Percentiles rank a stretch among this genome's conserved stretches.
Evolutionary conservation across 2,329 filamentous ascomycete species (phyloP).

Genomic region (Colletotrichum lentis): DNA sequence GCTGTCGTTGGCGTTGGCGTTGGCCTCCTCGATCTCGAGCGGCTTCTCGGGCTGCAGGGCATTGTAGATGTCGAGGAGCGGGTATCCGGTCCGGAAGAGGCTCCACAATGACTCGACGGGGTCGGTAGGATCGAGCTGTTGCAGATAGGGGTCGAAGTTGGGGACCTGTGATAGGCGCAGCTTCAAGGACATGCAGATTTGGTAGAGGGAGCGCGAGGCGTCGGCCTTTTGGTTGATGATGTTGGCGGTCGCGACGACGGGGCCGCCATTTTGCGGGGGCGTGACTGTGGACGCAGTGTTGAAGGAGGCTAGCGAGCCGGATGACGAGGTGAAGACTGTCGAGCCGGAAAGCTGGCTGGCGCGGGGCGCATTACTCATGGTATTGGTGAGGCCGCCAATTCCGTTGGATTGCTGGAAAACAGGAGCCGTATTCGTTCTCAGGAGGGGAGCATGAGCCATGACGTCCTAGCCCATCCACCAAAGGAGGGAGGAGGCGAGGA

Average conservation of each 20-base stretch:
- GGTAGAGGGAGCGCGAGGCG: conserved; percentile 89
- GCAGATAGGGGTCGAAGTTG: conserved; percentile 78
- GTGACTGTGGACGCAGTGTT: conserved; percentile 54
- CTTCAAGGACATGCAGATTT: conserved; percentile 89
- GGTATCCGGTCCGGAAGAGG: conserved; percentile 82
- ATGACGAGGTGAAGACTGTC: conserved; percentile 63
- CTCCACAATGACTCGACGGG: conserved; percentile 93
- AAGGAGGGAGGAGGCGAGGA: conserved; percentile 12
- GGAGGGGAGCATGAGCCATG: conserved; percentile 68
- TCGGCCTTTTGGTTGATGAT: conserved; percentile 98
- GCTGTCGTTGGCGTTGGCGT: conserved; percentile 64
- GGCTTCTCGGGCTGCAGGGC: conserved; percentile 74
- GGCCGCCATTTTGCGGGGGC: conserved; percentile 60
- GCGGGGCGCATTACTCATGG: conserved; percentile 63
- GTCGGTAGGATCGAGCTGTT: conserved; percentile 73
- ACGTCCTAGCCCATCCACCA: conserved; percentile 55
- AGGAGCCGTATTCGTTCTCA: conserved; percentile 67
- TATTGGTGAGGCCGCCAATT: conserved; percentile 55
- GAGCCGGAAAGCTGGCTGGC: conserved; percentile 71
- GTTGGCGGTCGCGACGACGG: conserved; percentile 81
- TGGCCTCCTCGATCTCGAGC: conserved; percentile 71
- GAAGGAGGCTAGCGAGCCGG: conserved; percentile 61
- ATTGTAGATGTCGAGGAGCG: conserved; percentile 90
- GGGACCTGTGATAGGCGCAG: conserved; percentile 84
- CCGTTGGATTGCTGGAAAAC: conserved; percentile 60